phyloP scores from a whole-genome alignment of 129 eudicot species.

The Scalesia atractyloides region DNA sequence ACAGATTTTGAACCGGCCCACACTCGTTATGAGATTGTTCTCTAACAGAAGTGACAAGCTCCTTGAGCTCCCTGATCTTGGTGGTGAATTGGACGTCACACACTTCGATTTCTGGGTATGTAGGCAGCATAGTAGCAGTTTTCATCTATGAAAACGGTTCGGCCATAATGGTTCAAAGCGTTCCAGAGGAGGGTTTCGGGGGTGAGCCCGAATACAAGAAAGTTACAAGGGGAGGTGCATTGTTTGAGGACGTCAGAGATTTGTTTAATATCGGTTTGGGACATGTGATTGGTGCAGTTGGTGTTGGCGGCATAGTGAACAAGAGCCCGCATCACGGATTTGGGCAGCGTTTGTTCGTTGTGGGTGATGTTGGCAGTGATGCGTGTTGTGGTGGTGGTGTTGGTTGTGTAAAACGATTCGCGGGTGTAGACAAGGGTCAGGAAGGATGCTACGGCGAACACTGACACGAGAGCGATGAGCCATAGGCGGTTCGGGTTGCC shows the following conservation, averaged over 20 bases:
- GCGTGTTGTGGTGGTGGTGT: slow-evolving; percentile 28
- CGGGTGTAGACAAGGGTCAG: slow-evolving; percentile 79
- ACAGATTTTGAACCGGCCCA: slow-evolving; percentile 83
- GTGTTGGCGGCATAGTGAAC: slow-evolving; percentile 77
- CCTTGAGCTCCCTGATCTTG: slow-evolving; percentile 59
- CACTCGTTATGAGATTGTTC: slow-evolving; percentile 78
- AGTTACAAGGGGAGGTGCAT: slow-evolving; percentile 76
- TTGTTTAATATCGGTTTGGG: slow-evolving; percentile 62
- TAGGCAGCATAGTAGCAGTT: slow-evolving; percentile 89
- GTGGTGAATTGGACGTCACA: slow-evolving; percentile 96
- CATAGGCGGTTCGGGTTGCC: slow-evolving; percentile 74
- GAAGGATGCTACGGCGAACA: slow-evolving; percentile 69
- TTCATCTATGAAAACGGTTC: slow-evolving; percentile 95
- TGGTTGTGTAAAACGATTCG: slow-evolving; percentile 56
- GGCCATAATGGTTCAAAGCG: slow-evolving; percentile 63
- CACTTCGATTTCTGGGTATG: slow-evolving; percentile 79
- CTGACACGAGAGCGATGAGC: slow-evolving; percentile 71
- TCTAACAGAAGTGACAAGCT: slow-evolving; percentile 56
- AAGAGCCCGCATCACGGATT: slow-evolving; percentile 67
- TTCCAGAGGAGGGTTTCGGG: slow-evolving; percentile 89
- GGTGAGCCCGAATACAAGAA: slow-evolving; percentile 85
- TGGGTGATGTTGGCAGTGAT: slow-evolving; percentile 22
- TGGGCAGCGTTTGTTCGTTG: slow-evolving; percentile 48
- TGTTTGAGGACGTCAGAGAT: slow-evolving; percentile 66
- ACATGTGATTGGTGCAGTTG: slow-evolving; percentile 70